These are phyloP conservation scores for Evernia prunastri DNA, from an alignment of 495 filamentous ascomycete genomes.

Conservation along the genomic window DNA sequence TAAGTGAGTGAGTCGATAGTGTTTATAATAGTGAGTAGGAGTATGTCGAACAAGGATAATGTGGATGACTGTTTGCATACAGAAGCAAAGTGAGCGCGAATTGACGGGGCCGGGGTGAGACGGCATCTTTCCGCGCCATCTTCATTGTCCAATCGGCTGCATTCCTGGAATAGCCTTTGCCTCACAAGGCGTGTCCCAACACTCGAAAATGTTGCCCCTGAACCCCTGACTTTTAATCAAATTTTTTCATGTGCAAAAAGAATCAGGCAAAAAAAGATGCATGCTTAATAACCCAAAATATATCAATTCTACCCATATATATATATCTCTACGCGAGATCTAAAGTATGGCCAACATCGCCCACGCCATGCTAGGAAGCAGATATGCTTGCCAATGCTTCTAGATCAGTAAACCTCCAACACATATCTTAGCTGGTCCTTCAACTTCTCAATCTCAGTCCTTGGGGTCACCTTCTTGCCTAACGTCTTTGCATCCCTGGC, in stretches of 20 bases:
- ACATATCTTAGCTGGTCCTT: constrained; percentile 95
- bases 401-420: constrained; percentile 74
- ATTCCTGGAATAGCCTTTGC: constrained; percentile 2
- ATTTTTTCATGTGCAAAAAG: not conserved
- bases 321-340: too few relatives aligned
- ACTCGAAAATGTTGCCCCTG: not conserved
- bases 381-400: not conserved
- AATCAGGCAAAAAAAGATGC: not conserved
- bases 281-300: not conserved
- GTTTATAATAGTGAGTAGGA: not conserved
- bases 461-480: constrained; percentile 76
- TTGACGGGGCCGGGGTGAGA: too few relatives aligned
- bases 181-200: not conserved
- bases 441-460: constrained; percentile 89
- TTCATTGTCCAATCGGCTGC: constrained; percentile 16
- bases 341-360: too few relatives aligned
- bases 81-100: constrained; percentile 11
- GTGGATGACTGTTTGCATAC: constrained; percentile 6
- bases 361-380: not conserved
- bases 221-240: not conserved
- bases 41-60: not conserved
- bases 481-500: constrained; percentile 59
- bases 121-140: not conserved
- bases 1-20: not conserved
- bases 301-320: not conserved